Percentiles rank a stretch among this genome's conserved stretches.
Conservation (phyloP, 2,329 filamentous ascomycete species). For the Akanthomyces muscarius region DNA sequence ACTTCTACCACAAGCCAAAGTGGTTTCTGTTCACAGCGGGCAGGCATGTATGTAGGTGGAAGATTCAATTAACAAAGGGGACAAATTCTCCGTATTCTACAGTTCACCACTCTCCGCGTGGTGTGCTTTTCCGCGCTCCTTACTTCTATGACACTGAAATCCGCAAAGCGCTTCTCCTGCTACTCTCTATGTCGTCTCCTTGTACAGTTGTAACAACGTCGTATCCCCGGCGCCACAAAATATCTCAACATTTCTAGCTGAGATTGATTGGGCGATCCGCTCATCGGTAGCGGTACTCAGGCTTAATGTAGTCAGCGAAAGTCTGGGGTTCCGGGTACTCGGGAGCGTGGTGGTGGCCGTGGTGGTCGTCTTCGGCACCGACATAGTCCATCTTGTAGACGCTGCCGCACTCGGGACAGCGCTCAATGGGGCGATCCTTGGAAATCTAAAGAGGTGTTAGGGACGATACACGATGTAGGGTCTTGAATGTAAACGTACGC, state of each 20-base stretch:
- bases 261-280: conserved; percentile 15
- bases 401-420: conserved; percentile 94
- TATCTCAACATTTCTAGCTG: neutral
- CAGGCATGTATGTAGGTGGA: conserved; percentile 1
- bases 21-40: too few relatives aligned
- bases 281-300: conserved; percentile 77
- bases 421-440: conserved; percentile 85
- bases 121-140: conserved; percentile 20
- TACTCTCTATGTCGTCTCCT: conserved; percentile 3
- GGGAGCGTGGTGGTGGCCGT: conserved; percentile 55
- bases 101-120: conserved; percentile 23
- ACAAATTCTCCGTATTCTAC: conserved; percentile 40
- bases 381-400: conserved; percentile 98
- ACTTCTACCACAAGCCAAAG: neutral
- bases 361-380: conserved; percentile 71
- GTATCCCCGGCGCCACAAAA: neutral
- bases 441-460: conserved; percentile 56
- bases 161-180: conserved; percentile 6
- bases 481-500: conserved; percentile 53
- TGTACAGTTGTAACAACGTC: conserved; percentile 3
- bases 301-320: conserved; percentile 92
- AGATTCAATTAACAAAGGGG: conserved; percentile 34
- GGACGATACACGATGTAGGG: neutral
- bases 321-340: conserved; percentile 86
- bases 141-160: conserved; percentile 22